Base-by-base conservation (phyloP, 257 asterid genomes). In the Coffea canephora region DNA sequence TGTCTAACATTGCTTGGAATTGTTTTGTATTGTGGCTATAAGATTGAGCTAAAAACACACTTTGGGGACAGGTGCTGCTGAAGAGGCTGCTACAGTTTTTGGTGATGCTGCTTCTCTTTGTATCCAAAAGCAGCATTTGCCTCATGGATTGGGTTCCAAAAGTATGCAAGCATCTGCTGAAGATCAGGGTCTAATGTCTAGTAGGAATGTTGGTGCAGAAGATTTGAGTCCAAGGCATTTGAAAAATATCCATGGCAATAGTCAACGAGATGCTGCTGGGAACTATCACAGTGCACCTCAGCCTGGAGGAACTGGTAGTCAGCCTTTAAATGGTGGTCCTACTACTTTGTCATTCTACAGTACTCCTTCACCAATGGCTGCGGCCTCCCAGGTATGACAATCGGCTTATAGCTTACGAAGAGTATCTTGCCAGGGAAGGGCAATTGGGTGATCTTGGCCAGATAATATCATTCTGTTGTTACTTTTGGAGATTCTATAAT, bases 291-390 rank as follows among this genome's bases (percentile, higher is more conserved):
- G 91, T 80, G 66, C 87, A 77, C 87, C 87, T 84, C 78, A 77
- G 10, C 68, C 83, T 80, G 81, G 83, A 21, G 88, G 83, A 69
- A 78, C 73, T 73, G 82, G 90, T 78, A 85, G 16, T 80, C 98
- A 90, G 85, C 84, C 84, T 83, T 46, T 84, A 49, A 87, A 88
- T 88, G 90, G 92, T 78, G 90, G 81, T 80, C 76, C 91, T 61
- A 81, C 91, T 81, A 74, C 85, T 79, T 75, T 88, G 77, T 88
- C 97, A 70, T 93, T 90, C 84, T 94, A 90, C 80, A 90, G 73
- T 84, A 96, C 99, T 70, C 99, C 99, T 79, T 95, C 99, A 52
- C 98, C 98, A 50, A 86, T 94, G 90, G 88, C 92, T 69, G 18
- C 89, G 87, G 86, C 91, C 73, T 34, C 90, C 55, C 97, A 92